Evolutionary conservation across 257 asterid genomes (phyloP), one percentile per base, ranked within the genome.

Genomic region (Cinchona pubescens): DNA sequence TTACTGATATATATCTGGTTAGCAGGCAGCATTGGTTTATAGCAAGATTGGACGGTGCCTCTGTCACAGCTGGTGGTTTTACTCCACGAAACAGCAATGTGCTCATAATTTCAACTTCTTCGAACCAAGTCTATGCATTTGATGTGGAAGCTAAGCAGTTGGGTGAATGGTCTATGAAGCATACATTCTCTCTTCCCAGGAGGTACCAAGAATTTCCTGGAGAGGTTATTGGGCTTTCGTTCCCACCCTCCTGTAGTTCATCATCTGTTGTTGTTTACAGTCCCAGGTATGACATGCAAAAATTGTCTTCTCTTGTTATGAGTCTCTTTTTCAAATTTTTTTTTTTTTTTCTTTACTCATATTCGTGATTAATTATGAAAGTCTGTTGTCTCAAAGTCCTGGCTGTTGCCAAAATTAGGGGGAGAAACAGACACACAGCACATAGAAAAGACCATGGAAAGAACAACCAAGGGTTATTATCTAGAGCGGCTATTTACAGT

Each of bases 21-120:
- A 29, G 37, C 92, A 95, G 99, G 90, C 99, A 93, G 79, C 99
- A 95, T 80, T 95, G 99, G 99, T 95, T 93, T 78, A 80, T 95
- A 79, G 85, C 98, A 78, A 89, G 97, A 87, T 85, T 95, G 89
- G 95, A 89, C 65, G 96, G 97, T 71, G 96, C 96, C n/a, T 89
- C 98, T 37, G 90, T 95, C 32, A 91, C 96, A 12, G 96, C 98
- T 30, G 99, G 92, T 78, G 99, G 99, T 42, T 95, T 95, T 82
- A 80, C 89, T 40, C 95, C 97, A 19, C 82, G 66, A 67, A 89
- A 90, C 49, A 86, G 93, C 88, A 93, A 90, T 75, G 83, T 95
- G 77, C 91, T 95, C 53, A 76, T 95, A 61, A 71, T 95, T 65
- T 88, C 96, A 63, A 93, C 99, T 40, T 95, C 98, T 42, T 93